Base-by-base conservation (phyloP, 192 early-diverging fungal genomes). In the Linnemannia hyalina region DNA sequence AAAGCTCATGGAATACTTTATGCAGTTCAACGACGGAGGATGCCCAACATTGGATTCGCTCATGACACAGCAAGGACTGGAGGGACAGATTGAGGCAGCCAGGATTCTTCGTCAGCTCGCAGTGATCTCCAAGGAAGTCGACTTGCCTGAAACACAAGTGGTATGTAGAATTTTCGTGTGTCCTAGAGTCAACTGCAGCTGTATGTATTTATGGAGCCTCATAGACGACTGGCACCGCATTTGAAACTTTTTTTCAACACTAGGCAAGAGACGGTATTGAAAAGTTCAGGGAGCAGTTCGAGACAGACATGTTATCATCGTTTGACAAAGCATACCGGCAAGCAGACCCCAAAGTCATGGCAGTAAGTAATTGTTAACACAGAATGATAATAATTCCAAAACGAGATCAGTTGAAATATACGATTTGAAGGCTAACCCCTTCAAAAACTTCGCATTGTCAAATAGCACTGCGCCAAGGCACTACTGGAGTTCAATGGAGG, bases 401-500 rank as follows among this genome's bases (percentile, higher is more conserved):
- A 15, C 11, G 26, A 65, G 29, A 65, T 2, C 55, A 8, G 16
- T 10, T 6, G n/a, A 10, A 11, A 13, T 8, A 65, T 13, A 16
- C 60, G 9, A 65, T 35, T 8, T 13, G 60, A 32, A 15, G 10
- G 1, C 60, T 65, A 16, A 65, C 60, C 11, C 55, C 9, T 6
- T 32, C 9, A 11, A 32, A 32, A 32, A 32, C 60, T 29, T 65
- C 29, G 26, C 23, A 13, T 29, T 11, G 26, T 32, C 23, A 65
- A 73, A 81, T 93, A 98, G 97, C 94, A 93, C 35, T 95, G 94
- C 75, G 98, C 98, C 60, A 95, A 93, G 80, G 93, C 95, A 4
- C 89, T 99, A 70, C 91, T 95, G 65, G 97, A 98, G 54, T 98
- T 99, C 87, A 99, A 99, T 75, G 98, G 98, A 40, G 98, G 98